Evolutionary conservation across 306 rosid genomes (phyloP).

Genomic region (Psophocarpus tetragonolobus): DNA sequence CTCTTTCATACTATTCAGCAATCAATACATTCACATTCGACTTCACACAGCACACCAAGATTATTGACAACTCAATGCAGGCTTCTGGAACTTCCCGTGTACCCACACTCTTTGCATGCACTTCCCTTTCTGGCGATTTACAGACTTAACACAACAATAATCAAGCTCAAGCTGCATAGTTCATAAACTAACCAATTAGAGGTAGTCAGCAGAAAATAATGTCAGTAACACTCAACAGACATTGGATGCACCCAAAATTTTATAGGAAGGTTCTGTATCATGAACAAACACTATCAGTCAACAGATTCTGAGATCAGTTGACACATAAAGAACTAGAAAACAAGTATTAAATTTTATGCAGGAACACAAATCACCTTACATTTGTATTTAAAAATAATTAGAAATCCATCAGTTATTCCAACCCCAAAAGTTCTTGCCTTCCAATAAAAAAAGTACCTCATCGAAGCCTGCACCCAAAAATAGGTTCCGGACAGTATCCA

Average conservation of each 20-base stretch:
- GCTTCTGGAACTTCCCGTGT: slow-evolving; percentile 93
- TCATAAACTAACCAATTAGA: slow-evolving; percentile 27
- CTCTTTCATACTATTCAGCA: not conserved
- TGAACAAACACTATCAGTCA: slow-evolving; percentile 11
- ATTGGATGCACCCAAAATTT: slow-evolving; percentile 11
- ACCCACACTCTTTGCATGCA: slow-evolving; percentile 93
- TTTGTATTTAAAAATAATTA: slow-evolving; percentile 1
- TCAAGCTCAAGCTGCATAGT: slow-evolving; percentile 77
- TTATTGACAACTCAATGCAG: slow-evolving; percentile 35
- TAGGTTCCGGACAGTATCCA: slow-evolving; percentile 63
- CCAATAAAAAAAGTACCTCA: slow-evolving; percentile 58
- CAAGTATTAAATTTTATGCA: slow-evolving; percentile 15
- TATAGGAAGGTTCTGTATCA: slow-evolving; percentile 8
- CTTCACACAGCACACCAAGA: not conserved
- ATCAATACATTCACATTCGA: not conserved
- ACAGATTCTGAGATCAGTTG: slow-evolving; percentile 12
- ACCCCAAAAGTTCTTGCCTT: slow-evolving; percentile 20
- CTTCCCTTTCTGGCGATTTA: slow-evolving; percentile 78
- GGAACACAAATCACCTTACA: slow-evolving; percentile 12
- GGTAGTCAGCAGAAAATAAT: not conserved
- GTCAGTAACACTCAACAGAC: slow-evolving; percentile 30
- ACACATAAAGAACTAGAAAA: not conserved
- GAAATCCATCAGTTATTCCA: slow-evolving; percentile 2
- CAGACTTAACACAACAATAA: slow-evolving; percentile 86
- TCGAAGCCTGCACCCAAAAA: slow-evolving; percentile 78